phyloP scores from a whole-genome alignment of 352 stramenopile species.

The Phytophthora sp. region DNA sequence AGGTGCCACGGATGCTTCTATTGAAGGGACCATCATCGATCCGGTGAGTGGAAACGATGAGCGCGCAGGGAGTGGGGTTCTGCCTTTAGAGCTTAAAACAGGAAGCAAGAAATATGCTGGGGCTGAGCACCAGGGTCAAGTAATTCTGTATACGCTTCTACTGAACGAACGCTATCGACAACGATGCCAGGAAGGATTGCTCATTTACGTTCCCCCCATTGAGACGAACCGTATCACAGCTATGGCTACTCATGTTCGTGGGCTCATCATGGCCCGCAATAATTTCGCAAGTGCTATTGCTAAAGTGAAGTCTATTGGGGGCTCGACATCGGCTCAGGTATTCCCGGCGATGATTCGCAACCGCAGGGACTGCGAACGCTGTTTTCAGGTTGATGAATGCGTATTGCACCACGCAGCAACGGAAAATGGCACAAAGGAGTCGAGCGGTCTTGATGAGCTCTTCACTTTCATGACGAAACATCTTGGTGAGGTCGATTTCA shows the following conservation, averaged over 20 bases:
- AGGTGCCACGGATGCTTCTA: conserved; percentile 74
- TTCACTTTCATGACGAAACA: conserved; percentile 68
- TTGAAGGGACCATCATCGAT: conserved; percentile 51
- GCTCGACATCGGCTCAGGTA: conserved; percentile 49
- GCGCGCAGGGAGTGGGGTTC: conserved; percentile 32
- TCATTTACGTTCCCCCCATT: conserved; percentile 77
- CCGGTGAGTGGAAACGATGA: background rate
- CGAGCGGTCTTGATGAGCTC: conserved; percentile 71
- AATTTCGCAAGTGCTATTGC: conserved; percentile 68
- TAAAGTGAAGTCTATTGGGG: conserved; percentile 60
- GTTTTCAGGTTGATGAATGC: conserved; percentile 87
- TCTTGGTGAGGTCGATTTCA: conserved; percentile 53
- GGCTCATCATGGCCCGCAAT: conserved; percentile 76
- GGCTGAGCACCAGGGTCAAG: conserved; percentile 80
- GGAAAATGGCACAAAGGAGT: conserved; percentile 72
- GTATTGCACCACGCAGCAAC: conserved; percentile 83
- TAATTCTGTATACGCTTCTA: conserved; percentile 90
- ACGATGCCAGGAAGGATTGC: conserved; percentile 59
- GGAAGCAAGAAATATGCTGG: conserved; percentile 69
- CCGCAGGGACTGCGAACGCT: conserved; percentile 71
- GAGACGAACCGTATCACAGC: conserved; percentile 73
- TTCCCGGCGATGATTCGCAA: conserved; percentile 80
- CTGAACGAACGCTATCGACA: conserved; percentile 80
- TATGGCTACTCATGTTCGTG: conserved; percentile 60
- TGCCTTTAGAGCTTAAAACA: conserved; percentile 90